Percentiles rank a stretch among this genome's conserved stretches.
Evolutionary conservation across 2,329 filamentous ascomycete genomes (phyloP).

Genomic region (Colletotrichum neosansevieriae): DNA sequence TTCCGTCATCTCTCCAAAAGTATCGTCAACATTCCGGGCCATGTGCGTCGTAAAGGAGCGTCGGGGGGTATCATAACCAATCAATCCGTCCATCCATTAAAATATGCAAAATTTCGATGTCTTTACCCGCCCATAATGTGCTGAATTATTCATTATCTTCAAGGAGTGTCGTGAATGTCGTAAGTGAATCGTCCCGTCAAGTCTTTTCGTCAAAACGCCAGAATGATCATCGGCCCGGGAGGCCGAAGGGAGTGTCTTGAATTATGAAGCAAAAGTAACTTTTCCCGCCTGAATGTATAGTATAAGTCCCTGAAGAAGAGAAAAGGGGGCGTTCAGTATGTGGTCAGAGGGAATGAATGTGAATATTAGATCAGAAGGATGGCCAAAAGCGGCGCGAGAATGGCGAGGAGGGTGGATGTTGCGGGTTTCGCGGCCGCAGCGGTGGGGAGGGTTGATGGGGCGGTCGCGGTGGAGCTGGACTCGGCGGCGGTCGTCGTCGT

Average conservation of each 20-base stretch:
- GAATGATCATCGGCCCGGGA: neutral
- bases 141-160: constrained; percentile 25
- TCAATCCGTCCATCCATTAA: neutral
- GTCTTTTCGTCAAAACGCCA: neutral
- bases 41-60: constrained; percentile 25
- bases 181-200: neutral
- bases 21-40: neutral
- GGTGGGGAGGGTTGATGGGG: neutral
- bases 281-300: constrained; percentile 19
- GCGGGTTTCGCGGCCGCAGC: constrained; percentile 3
- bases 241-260: constrained; percentile 24
- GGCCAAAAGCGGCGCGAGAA: constrained; percentile 29
- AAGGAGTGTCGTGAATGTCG: constrained; percentile 38
- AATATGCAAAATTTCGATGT: constrained; percentile 13
- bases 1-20: neutral
- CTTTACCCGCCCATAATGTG: constrained; percentile 2
- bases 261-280: constrained; percentile 12
- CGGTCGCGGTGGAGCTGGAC: constrained; percentile 12
- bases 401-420: constrained; percentile 18
- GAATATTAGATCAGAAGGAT: constrained; percentile 30
- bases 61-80: constrained; percentile 27
- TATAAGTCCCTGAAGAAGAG: neutral
- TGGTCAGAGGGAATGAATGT: constrained; percentile 2
- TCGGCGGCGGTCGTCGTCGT: constrained; percentile 7
- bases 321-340: neutral